phyloP scores from a whole-genome alignment of 495 filamentous ascomycete genomes.

The Neohortaea acidophila region DNA sequence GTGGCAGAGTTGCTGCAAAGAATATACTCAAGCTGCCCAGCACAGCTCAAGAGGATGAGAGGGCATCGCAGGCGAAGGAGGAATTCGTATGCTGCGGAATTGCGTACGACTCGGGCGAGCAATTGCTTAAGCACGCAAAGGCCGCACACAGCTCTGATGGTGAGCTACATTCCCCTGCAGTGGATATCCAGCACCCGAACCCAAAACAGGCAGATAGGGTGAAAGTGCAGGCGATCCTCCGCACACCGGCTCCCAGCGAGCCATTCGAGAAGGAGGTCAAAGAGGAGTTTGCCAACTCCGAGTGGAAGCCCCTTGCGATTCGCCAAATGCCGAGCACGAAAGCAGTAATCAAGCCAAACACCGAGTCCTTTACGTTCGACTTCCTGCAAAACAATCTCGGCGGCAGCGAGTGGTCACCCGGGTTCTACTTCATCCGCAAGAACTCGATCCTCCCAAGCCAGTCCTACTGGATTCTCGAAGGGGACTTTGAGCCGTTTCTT shows the following conservation, averaged over 20 bases:
- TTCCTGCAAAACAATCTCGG: slow-evolving; percentile 21
- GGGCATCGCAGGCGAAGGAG: too few relatives aligned
- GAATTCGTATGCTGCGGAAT: slow-evolving; percentile 1
- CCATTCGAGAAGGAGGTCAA: neutral
- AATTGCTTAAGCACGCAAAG: neutral
- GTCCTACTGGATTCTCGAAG: slow-evolving; percentile 24
- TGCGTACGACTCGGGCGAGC: neutral
- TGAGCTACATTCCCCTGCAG: neutral
- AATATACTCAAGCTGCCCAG: neutral
- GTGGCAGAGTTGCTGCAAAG: neutral
- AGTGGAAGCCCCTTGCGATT: slow-evolving; percentile 13
- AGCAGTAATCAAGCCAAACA: neutral
- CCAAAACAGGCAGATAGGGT: too few relatives aligned
- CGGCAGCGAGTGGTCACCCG: slow-evolving; percentile 21
- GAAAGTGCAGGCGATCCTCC: too few relatives aligned
- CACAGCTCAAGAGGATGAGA: too few relatives aligned
- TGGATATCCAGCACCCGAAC: neutral
- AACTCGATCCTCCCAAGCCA: slow-evolving; percentile 7
- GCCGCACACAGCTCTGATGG: neutral
- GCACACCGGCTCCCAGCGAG: too few relatives aligned
- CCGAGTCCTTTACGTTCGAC: slow-evolving; percentile 21
- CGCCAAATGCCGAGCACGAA: slow-evolving; percentile 6
- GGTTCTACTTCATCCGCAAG: slow-evolving; percentile 21
- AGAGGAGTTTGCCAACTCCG: slow-evolving; percentile 1
- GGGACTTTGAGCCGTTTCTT: slow-evolving; percentile 21